Evolutionary conservation across 441 rosid species (phyloP), one percentile per base, ranked within the genome.

Genomic region (Adansonia grandidieri): DNA sequence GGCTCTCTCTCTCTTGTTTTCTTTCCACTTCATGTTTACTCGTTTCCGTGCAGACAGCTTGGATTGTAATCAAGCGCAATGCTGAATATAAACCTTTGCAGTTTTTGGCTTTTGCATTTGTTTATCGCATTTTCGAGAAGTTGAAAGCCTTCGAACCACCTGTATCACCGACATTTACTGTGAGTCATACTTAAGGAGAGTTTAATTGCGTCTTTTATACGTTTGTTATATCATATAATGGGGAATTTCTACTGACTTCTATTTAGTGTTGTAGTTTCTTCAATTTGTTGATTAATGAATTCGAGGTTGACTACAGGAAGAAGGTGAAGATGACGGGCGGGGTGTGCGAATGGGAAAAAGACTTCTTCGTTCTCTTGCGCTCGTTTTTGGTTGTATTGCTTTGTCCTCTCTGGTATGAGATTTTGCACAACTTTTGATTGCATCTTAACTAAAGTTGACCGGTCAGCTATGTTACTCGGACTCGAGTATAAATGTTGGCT

Each of bases 51-150:
- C 92, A 96, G 99, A 84, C 88, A 75, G 93, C 94, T 82, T 94
- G 99, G 99, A 86, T 92, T 81, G 71, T 88, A 47, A 83, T 93
- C 83, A 85, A 91, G 76, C 90, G 89, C 74, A 87, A 54, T 82
- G 98, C 91, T 68, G 98, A 93, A 48, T 96, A 94, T 82, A 96
- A 94, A 83, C 97, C 98, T 9, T 79, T 94, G 85, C 99, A 94
- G 84, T 96, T 96, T 85, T 84, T 96, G 89, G 88, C 96, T 72
- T 96, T 96, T 82, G 96, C 87, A 61, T 94, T 94, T 78, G 98
- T 94, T 58, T 96, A 93, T 85, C 87, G 98, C 63, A 74, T 96
- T 76, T 94, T 94, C 76, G 98, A 94, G 89, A 96, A 96, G 87
- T 82, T 96, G 80, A 94, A 94, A 86, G 81, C 96, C 71, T 88